Evolutionary conservation across 257 asterid genomes (phyloP).

Genomic region (Catharanthus roseus): DNA sequence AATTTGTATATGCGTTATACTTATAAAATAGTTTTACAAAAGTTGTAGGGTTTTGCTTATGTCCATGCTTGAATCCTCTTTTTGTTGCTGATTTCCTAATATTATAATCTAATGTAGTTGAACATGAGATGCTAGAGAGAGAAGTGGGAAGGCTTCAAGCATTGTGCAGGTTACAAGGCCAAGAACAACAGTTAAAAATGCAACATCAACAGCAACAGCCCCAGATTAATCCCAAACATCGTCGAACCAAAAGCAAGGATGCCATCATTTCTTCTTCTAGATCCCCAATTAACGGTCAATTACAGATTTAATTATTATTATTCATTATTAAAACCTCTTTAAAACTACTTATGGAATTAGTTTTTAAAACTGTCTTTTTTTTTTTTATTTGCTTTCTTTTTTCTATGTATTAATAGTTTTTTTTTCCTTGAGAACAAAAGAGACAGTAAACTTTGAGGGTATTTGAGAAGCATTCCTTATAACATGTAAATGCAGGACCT

Average conservation of each 20-base stretch:
- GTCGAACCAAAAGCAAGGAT: slow-evolving; percentile 47
- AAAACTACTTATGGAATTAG: slow-evolving; percentile 4
- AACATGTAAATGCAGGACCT: no score
- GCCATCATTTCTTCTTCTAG: slow-evolving; percentile 32
- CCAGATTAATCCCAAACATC: slow-evolving; percentile 39
- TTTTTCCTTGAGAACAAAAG: not conserved
- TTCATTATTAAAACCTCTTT: not conserved
- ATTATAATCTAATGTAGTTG: slow-evolving; percentile 40
- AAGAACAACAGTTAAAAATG: slow-evolving; percentile 45
- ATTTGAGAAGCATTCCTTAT: no score
- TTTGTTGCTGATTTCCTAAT: not conserved
- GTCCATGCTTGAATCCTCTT: not conserved
- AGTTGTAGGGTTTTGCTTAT: no score
- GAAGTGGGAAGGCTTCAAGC: slow-evolving; percentile 73
- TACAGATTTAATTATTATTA: slow-evolving; percentile 26
- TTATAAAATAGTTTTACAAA: no score
- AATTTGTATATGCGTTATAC: no score
- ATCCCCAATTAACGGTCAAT: slow-evolving; percentile 30
- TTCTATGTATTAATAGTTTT: not conserved
- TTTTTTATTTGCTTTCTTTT: not conserved
- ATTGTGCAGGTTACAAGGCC: slow-evolving; percentile 45
- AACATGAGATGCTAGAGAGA: slow-evolving; percentile 79
- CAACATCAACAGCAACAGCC: slow-evolving; percentile 43
- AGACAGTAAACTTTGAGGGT: not conserved
- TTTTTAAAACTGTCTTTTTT: not conserved